Percentiles rank a stretch among this genome's conserved stretches.
Evolutionary conservation across 1,139 yeast genomes (phyloP).

Genomic region (Zygotorulaspora mrakii): DNA sequence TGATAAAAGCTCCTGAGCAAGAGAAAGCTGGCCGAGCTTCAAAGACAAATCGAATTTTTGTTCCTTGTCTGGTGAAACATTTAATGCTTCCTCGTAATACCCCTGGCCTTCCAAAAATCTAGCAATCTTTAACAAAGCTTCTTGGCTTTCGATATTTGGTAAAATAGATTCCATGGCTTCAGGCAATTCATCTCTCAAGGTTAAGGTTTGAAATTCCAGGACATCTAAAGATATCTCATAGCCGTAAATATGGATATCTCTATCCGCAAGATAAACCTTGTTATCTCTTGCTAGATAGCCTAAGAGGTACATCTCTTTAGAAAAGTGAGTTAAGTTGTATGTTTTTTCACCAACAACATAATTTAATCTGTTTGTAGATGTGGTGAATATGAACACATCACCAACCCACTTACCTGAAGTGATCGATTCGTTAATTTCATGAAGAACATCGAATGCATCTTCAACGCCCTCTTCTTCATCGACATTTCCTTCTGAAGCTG

Average conservation of each 20-base stretch:
- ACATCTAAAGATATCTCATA: constrained; percentile 82
- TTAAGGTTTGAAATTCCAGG: constrained; percentile 91
- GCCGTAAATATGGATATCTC: constrained; percentile 77
- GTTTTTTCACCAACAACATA: constrained; percentile 93
- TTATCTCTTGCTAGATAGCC: constrained; percentile 91
- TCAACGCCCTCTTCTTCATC: constrained; percentile 87
- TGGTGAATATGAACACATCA: constrained; percentile 90
- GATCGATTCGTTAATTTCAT: constrained; percentile 76
- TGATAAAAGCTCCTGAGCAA: constrained; percentile 70
- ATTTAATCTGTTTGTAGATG: constrained; percentile 80
- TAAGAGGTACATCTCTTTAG: constrained; percentile 77
- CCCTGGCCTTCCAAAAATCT: constrained; percentile 94
- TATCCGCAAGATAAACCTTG: constrained; percentile 84
- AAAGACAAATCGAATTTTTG: constrained; percentile 83
- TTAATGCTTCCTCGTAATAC: constrained; percentile 72
- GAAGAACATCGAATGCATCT: constrained; percentile 76
- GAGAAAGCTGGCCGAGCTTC: constrained; percentile 59
- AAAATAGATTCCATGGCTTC: constrained; percentile 63
- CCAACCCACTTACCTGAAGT: constrained; percentile 95
- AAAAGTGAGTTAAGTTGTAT: constrained; percentile 89
- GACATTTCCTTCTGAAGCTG: constrained; percentile 53
- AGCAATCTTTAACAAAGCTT: constrained; percentile 77
- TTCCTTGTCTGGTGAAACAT: constrained; percentile 78
- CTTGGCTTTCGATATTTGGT: constrained; percentile 55
- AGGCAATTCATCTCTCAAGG: constrained; percentile 87